Evolutionary conservation across 1,284 basidiomycete genomes (phyloP), one percentile per base, ranked within the genome.

Genomic region (Ganoderma leucocontextum): DNA sequence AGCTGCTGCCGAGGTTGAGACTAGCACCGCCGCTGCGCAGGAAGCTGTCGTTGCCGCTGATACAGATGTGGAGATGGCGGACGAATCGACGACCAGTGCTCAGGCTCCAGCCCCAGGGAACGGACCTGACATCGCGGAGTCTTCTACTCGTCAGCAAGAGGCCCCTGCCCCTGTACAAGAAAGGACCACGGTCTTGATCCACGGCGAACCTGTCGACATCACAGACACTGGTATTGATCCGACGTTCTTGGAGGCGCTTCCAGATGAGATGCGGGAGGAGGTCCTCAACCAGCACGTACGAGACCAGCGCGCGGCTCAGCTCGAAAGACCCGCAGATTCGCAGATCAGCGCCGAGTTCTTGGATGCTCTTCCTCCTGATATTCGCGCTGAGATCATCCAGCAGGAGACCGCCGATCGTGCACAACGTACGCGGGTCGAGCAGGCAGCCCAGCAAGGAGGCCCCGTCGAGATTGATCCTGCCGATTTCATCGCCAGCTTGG

Each of bases 161-260:
- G 80, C 79, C n/a, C 68, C 83, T 35, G 82, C 83, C 2, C 77
- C 76, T 52, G 76, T 78, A 33, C 75, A 80, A 9, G 85, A 89
- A 65, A 85, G 96, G 49, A 85, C 97, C 15, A 95, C 93, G 1
- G 93, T 99, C 76, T 87, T 88, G 80, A 95, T 99, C 68, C 93
- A 97, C 78, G 98, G 97, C 60, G 93, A 90, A 71, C 87, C 91
- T n/a, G 95, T 99, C 38, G 98, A 99, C 78, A 99, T 99, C 77
- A 99, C 98, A 10, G 96, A 99, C 76, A 97, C 96, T 17, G 98
- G 98, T 9, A 99, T 99, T 76, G 98, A 99, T 78, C 96, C 97
- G 1, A 97, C 95, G 10, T 99, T 99, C 88, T 84, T 99, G 64
- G 96, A 99, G 81, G 98, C 98, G 22, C 83, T 99, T 35, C 98